These are phyloP conservation scores for Penicillium goetzii DNA, from an alignment of 495 filamentous ascomycete species.

Conservation along the genomic window DNA sequence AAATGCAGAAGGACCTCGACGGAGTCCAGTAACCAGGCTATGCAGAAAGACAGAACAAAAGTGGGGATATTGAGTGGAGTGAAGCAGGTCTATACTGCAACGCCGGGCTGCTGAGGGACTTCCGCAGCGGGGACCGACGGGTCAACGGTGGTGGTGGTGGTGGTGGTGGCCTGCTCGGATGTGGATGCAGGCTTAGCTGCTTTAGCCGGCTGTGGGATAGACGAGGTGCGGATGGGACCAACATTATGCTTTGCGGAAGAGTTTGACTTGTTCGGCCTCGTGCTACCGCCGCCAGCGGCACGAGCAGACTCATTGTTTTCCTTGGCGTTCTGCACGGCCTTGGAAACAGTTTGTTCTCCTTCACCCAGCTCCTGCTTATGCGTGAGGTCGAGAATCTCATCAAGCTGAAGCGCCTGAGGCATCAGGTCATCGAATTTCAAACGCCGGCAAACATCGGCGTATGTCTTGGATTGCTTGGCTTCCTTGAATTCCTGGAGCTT, in stretches of 20 bases:
- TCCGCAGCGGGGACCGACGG: slow-evolving; percentile 28
- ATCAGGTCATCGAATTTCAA: slow-evolving; percentile 65
- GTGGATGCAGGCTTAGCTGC: slow-evolving; percentile 28
- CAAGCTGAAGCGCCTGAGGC: slow-evolving; percentile 61
- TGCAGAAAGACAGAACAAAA: slow-evolving; percentile 24
- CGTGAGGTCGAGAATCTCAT: slow-evolving; percentile 63
- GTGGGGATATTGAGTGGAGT: background rate
- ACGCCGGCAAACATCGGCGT: slow-evolving; percentile 62
- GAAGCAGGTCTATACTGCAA: slow-evolving; percentile 28
- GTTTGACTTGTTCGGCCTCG: slow-evolving; percentile 33
- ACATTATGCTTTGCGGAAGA: slow-evolving; percentile 29
- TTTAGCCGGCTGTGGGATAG: slow-evolving; percentile 35
- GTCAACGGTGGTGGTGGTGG: slow-evolving; percentile 18
- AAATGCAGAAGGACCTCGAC: slow-evolving; percentile 20
- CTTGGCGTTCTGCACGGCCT: slow-evolving; percentile 58
- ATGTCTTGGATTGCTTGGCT: slow-evolving; percentile 63
- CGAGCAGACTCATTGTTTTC: slow-evolving; percentile 51
- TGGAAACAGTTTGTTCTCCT: slow-evolving; percentile 38
- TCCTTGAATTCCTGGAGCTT: slow-evolving; percentile 62
- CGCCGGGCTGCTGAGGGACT: slow-evolving; percentile 30
- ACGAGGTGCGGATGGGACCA: slow-evolving; percentile 48
- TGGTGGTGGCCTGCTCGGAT: slow-evolving; percentile 9
- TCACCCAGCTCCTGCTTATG: slow-evolving; percentile 41
- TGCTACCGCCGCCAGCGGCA: slow-evolving; percentile 44
- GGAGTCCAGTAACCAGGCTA: slow-evolving; percentile 29